Base-by-base conservation (phyloP, 495 filamentous ascomycete species). In the Glutinoglossum americanum region DNA sequence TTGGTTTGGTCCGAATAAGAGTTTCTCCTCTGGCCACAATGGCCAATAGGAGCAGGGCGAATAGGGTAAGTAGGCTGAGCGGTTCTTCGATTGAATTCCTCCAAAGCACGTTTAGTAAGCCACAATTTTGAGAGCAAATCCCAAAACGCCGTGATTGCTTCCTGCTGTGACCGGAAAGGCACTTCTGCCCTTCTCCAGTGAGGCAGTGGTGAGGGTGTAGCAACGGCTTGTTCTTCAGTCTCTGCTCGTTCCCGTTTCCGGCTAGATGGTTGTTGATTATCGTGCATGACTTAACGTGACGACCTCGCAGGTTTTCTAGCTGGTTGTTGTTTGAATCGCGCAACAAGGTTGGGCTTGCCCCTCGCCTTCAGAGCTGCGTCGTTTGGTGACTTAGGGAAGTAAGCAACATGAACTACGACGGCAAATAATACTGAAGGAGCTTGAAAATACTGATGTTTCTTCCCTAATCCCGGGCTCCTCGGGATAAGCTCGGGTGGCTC, bases 41-140 rank as follows among this genome's bases (percentile, higher is more conserved):
- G 32, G 32, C 32, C 32, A 5, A 35, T 35, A 35, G 32, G 32
- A 35, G 32, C 32, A 15, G 37, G 15, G 2, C 6, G 15, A 8
- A 15, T 2, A 41, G 2, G 8, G 2, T 8, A 15, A 41, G 27
- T 3, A 49, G 25, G 35, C n/a, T 30, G 9, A 6, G 41, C n/a
- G 23, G 15, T 57, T 6, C 28, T 28, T 30, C 57, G 49, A 60
- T 59, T 51, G 13, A 58, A 57, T 19, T 59, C 48, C 26, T 60
- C 27, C 19, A 59, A 54, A 17, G 57, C 49, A 21, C n/a, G 49
- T 57, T 51, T 23, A 8, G 51, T 59, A 3, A 59, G 30, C 28
- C 33, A 41, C 21, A 59, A 17, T 28, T 57, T 58, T 21, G 57
- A 59, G 10, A 59, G 48, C 8, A 6, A 21, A 45, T 51, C 41